A percentile compares a stretch with the other conserved stretches of the same genome.
Conservation (phyloP, 257 asterid species). For the Gardenia jasminoides region DNA sequence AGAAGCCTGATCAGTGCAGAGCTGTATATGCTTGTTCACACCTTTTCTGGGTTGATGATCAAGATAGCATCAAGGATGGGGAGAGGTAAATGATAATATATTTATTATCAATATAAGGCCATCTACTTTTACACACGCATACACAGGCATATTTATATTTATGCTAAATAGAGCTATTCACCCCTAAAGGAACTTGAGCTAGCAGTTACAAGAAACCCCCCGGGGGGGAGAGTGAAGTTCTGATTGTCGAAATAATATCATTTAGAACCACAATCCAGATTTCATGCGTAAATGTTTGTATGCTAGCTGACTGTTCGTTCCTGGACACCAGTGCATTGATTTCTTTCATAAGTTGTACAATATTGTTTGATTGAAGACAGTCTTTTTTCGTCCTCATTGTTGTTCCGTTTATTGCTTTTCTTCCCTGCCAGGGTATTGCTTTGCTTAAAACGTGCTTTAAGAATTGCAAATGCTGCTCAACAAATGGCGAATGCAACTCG, state of each 20-base stretch:
- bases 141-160: not conserved
- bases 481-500: conserved; percentile 94
- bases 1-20: conserved; percentile 97
- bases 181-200: too few species aligned
- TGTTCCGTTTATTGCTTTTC: conserved; percentile 7
- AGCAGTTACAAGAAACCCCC: too few species aligned
- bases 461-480: conserved; percentile 95
- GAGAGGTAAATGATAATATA: conserved; percentile 65
- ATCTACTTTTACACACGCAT: not conserved
- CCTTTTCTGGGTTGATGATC: conserved; percentile 95
- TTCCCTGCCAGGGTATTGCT: conserved; percentile 71
- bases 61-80: conserved; percentile 80
- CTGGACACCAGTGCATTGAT: not conserved
- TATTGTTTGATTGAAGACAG: not conserved
- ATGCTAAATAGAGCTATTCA: too few species aligned
- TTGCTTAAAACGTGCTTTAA: conserved; percentile 90
- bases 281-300: not conserved
- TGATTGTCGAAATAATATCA: not conserved
- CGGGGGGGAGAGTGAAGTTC: too few species aligned
- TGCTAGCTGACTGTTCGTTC: not conserved
- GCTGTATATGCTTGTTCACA: conserved; percentile 99
- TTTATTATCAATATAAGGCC: not conserved
- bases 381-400: not conserved
- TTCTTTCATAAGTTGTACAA: not conserved
- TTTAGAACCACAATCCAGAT: not conserved